Evolutionary conservation across 495 filamentous ascomycete genomes (phyloP).

Genomic region (Penicillium riverlandense): DNA sequence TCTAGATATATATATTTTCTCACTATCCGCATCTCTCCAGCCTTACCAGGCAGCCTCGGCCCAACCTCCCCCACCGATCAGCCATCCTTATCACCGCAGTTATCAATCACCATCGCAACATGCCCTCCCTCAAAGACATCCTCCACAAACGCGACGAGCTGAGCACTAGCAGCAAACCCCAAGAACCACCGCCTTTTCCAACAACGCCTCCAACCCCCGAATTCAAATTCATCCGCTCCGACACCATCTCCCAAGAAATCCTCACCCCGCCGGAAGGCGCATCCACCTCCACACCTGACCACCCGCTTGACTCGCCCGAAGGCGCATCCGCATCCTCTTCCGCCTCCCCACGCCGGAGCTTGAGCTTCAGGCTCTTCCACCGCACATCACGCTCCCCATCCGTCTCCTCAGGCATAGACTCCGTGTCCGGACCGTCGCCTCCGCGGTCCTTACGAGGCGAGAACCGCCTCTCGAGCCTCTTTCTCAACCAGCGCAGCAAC

Average conservation of each 20-base stretch:
- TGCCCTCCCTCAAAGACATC: conserved; percentile 63
- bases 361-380: conserved; percentile 43
- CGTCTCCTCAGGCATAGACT: conserved; percentile 29
- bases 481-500: conserved; percentile 49
- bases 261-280: conserved; percentile 57
- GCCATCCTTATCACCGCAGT: neutral
- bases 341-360: conserved; percentile 25
- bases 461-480: conserved; percentile 58
- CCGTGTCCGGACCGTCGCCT: conserved; percentile 21
- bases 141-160: conserved; percentile 66
- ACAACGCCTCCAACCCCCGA: conserved; percentile 45
- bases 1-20: no score
- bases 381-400: conserved; percentile 35
- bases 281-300: conserved; percentile 12
- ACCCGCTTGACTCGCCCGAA: conserved; percentile 5
- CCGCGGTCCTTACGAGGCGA: conserved; percentile 23
- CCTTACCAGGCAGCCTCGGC: no score
- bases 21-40: no score
- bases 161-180: conserved; percentile 11
- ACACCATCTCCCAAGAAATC: conserved; percentile 72
- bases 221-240: conserved; percentile 78
- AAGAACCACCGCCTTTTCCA: neutral
- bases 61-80: no score
- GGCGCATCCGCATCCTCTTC: conserved; percentile 2
- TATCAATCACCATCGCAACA: conserved; percentile 21